Evolutionary conservation across 768 basidiomycete species (phyloP).

Genomic region (Jaapia argillacea): DNA sequence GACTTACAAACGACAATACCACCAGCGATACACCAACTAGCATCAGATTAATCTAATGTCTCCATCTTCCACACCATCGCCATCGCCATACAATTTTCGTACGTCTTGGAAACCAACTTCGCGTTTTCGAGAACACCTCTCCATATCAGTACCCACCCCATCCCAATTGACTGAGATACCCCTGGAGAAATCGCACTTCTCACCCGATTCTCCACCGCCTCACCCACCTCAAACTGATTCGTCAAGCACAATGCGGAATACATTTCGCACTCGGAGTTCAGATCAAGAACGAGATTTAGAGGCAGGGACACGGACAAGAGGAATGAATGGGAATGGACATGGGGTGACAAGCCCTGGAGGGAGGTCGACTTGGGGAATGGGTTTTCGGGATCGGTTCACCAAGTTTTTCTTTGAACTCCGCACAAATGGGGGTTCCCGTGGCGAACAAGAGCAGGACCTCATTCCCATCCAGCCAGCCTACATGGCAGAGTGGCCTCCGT

Average conservation of each 20-base stretch:
- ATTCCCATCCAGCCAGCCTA: conserved; percentile 15
- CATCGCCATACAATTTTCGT: background rate
- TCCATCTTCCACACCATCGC: too few relatives aligned
- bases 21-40: too few relatives aligned
- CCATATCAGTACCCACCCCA: conserved; percentile 9
- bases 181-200: conserved; percentile 29
- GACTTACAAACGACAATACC: too few relatives aligned
- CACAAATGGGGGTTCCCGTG: conserved; percentile 16
- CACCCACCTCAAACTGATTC: conserved; percentile 18
- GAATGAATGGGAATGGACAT: too few relatives aligned
- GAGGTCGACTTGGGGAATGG: too few relatives aligned
- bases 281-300: conserved; percentile 10
- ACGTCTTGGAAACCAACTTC: conserved; percentile 6
- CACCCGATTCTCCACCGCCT: conserved; percentile 29
- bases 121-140: conserved; percentile 21
- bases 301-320: conserved; percentile 3
- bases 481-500: conserved; percentile 25
- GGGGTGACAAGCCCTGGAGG: too few relatives aligned
- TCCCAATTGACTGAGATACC: conserved; percentile 6
- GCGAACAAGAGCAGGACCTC: conserved; percentile 16
- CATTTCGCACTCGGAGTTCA: too few relatives aligned
- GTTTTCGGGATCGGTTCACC: conserved; percentile 20
- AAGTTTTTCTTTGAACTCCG: conserved; percentile 27
- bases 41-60: too few relatives aligned
- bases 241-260: conserved; percentile 16